phyloP scores from a whole-genome alignment of 345 rosid genomes.

The Geranium brycei region DNA sequence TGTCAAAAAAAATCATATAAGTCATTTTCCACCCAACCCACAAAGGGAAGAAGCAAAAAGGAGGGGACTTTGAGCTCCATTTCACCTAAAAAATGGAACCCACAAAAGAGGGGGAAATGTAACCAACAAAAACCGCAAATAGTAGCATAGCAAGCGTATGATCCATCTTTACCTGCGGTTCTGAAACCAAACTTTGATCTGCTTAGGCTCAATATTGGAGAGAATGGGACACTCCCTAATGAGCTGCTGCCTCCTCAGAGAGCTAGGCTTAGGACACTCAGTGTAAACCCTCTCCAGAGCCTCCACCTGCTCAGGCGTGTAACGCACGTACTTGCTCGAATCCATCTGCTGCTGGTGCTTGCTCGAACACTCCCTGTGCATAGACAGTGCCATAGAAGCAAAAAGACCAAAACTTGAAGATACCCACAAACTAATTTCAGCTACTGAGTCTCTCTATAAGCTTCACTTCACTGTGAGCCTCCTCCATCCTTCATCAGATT shows the following conservation, averaged over 20 bases:
- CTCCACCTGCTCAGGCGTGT: conserved; percentile 70
- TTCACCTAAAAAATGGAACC: neutral
- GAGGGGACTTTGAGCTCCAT: neutral
- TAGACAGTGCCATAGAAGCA: conserved; percentile 27
- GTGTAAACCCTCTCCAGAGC: conserved; percentile 63
- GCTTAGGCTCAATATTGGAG: conserved; percentile 50
- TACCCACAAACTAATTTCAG: conserved; percentile 4
- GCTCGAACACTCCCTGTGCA: conserved; percentile 21
- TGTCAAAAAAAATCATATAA: too few species aligned
- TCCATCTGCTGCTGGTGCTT: conserved; percentile 37
- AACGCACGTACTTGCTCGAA: conserved; percentile 52
- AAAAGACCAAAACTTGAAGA: neutral
- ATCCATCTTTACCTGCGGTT: conserved; percentile 36
- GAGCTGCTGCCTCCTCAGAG: conserved; percentile 61
- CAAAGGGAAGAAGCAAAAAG: neutral
- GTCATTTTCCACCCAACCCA: neutral
- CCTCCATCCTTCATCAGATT: conserved; percentile 32
- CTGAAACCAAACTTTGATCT: conserved; percentile 70
- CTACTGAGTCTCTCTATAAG: conserved; percentile 19
- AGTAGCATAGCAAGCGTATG: neutral
- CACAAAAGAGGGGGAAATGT: neutral
- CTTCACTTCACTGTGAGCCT: conserved; percentile 40
- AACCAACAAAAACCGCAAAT: too few species aligned
- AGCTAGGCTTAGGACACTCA: conserved; percentile 75
- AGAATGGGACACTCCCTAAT: conserved; percentile 62